phyloP scores from a whole-genome alignment of 139 green algal species.

The Chlamydomonas sphaeroides region DNA sequence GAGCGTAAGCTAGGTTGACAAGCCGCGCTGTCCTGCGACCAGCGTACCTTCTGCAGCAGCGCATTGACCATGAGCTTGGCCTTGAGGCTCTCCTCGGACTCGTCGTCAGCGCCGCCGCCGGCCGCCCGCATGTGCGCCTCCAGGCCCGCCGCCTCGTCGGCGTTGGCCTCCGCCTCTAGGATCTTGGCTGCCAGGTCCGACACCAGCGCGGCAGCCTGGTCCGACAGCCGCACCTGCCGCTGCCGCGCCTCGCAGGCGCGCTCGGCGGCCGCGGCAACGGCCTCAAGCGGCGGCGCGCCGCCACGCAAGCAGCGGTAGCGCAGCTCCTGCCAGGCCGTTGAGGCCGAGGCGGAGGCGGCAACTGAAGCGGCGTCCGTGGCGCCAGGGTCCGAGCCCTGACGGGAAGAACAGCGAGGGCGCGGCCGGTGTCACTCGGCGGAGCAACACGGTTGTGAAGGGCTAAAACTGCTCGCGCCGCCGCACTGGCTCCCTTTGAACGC shows the following conservation, averaged over 20 bases:
- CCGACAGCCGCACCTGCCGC: constrained; percentile 10
- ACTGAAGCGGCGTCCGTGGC: too few species aligned
- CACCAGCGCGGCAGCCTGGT: constrained; percentile 23
- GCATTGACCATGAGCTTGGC: constrained; percentile 42
- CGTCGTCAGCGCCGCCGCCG: neutral
- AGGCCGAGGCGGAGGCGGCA: too few species aligned
- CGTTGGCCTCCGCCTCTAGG: constrained; percentile 34
- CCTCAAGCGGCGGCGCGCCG: neutral
- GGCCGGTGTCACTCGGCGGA: too few species aligned
- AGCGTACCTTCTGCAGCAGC: constrained; percentile 21
- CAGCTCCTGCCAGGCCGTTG: too few species aligned
- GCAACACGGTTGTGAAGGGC: too few species aligned
- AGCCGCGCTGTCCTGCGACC: neutral
- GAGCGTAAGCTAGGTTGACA: too few species aligned
- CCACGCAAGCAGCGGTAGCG: constrained; percentile 21
- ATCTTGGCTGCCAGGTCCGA: constrained; percentile 34
- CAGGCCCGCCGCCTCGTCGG: constrained; percentile 10
- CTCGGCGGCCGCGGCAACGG: neutral
- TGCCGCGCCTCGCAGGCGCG: neutral
- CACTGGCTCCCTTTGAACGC: too few species aligned
- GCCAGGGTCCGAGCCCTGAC: too few species aligned
- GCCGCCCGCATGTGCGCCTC: neutral
- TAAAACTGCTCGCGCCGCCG: too few species aligned
- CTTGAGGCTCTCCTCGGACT: constrained; percentile 27
- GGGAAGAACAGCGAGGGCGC: too few species aligned